Conservation (phyloP, 2,329 filamentous ascomycete species). For the Acarospora socialis region DNA sequence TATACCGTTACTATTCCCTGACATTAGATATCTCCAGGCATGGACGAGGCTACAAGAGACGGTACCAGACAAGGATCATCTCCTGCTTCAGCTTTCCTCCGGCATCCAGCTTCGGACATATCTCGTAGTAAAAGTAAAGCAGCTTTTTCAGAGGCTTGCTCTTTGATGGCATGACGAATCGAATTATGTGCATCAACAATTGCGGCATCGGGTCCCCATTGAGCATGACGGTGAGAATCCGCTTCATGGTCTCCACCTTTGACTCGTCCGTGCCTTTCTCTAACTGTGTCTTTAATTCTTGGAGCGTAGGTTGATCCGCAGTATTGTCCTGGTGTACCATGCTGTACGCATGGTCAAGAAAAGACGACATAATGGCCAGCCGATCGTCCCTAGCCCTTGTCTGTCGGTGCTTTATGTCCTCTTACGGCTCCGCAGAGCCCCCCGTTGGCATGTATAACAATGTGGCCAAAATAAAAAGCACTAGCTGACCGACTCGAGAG, state of each 20-base stretch:
- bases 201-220: constrained; percentile 94
- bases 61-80: constrained; percentile 96
- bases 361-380: constrained; percentile 65
- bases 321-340: constrained; percentile 96
- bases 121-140: constrained; percentile 98
- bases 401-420: no score
- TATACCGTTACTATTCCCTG: constrained; percentile 67
- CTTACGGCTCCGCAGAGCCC: no score
- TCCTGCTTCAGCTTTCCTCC: constrained; percentile 96
- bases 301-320: constrained; percentile 76
- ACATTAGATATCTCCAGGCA: constrained; percentile 5
- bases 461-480: no score
- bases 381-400: constrained; percentile 3
- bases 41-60: constrained; percentile 13
- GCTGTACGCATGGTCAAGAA: constrained; percentile 90
- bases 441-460: no score
- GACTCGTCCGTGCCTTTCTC: constrained; percentile 88
- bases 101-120: constrained; percentile 88
- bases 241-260: constrained; percentile 93
- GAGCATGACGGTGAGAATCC: constrained; percentile 90
- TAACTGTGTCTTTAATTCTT: constrained; percentile 82
- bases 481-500: no score
- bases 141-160: constrained; percentile 95
- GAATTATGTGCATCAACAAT: constrained; percentile 98
- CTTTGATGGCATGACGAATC: constrained; percentile 98